A percentile compares a stretch with the other conserved stretches of the same genome.
Conservation (phyloP, 2,329 filamentous ascomycete genomes). For the Fusarium euwallaceae region DNA sequence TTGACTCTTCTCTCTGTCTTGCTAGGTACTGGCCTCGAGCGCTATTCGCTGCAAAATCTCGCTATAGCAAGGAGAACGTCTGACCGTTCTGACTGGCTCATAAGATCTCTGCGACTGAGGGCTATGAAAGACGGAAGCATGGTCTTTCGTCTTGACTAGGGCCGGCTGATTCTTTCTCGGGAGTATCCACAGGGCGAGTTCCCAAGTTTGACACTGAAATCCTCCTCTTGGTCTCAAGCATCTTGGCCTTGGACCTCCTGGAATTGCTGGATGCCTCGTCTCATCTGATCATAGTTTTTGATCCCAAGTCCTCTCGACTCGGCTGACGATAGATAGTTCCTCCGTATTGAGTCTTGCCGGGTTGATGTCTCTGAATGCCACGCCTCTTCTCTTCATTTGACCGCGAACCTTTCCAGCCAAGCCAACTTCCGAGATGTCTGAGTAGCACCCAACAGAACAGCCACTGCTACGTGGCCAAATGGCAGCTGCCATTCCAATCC, state of each 20-base stretch:
- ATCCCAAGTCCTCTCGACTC: slow-evolving; percentile 41
- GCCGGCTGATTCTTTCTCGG: slow-evolving; percentile 47
- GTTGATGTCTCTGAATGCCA: slow-evolving; percentile 41
- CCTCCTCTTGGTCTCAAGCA: slow-evolving; percentile 46
- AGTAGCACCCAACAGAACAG: slow-evolving; percentile 32
- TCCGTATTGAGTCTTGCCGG: slow-evolving; percentile 42
- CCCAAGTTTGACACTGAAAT: slow-evolving; percentile 42
- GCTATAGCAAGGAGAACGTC: slow-evolving; percentile 64
- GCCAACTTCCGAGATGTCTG: slow-evolving; percentile 43
- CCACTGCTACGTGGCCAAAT: slow-evolving; percentile 39
- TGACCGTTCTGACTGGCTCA: slow-evolving; percentile 54
- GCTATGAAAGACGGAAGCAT: slow-evolving; percentile 59
- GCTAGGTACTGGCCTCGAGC: slow-evolving; percentile 76
- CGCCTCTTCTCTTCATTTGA: slow-evolving; percentile 44
- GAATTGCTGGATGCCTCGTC: slow-evolving; percentile 37
- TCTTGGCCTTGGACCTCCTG: slow-evolving; percentile 41
- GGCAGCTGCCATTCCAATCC: slow-evolving; percentile 38
- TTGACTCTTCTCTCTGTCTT: slow-evolving; percentile 62
- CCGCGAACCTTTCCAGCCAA: slow-evolving; percentile 46
- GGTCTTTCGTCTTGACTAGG: slow-evolving; percentile 51
- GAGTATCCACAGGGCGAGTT: slow-evolving; percentile 47
- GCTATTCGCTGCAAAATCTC: slow-evolving; percentile 69
- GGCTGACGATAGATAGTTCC: slow-evolving; percentile 39
- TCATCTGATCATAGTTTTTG: slow-evolving; percentile 42
- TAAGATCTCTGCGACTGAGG: slow-evolving; percentile 61